Evolutionary conservation across 2,329 filamentous ascomycete genomes (phyloP), one percentile per base, ranked within the genome.

Genomic region (Cephalotrichum gorgonifer): DNA sequence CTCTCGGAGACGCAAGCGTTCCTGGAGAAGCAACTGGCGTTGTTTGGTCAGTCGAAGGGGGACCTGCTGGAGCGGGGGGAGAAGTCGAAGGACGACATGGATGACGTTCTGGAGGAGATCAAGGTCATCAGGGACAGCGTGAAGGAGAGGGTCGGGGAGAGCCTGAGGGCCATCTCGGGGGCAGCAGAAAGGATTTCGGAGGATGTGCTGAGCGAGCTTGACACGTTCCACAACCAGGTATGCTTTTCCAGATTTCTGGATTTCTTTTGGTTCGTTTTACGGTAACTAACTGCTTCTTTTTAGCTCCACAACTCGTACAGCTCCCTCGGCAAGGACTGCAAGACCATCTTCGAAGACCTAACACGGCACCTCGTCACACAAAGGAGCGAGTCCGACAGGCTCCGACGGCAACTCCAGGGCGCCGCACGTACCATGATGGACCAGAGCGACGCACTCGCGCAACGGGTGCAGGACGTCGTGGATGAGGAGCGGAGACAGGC

Each of bases 41-140:
- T 75, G 0, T 88, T 95, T 56, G 74, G 80, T 35, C 71, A 75
- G 17, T 86, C 85, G 0, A 82, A 84, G 62, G 71, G 73, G 46
- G 78, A 85, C 55, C 75, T 94, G 15, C 75, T 85, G 25, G 71
- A 78, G 39, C 82, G 86, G 58, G 85, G 82, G 50, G 72, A 76
- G 23, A 72, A 75, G 53, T 85, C 88, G 3, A 87, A 85, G 58
- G 81, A 90, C 44, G 85, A 90, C 50, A 89, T 96, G 86, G 90
- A 96, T 57, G 73, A 79, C n/a, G 84, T 95, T 2, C 74, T 98
- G 9, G 87, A 93, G 58, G 91, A 95, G 62, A 95, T 97, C 62
- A 90, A 90, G 62, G 81, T 79, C n/a, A 74, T 97, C 23, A 81
- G 91, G 22, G 86, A 95, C 62, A 83, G 87, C 48, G 88, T 97